A percentile compares a stretch with the other conserved stretches of the same genome.
Conservation (phyloP, 2,329 filamentous ascomycete species). For the Elsinoe australis region DNA sequence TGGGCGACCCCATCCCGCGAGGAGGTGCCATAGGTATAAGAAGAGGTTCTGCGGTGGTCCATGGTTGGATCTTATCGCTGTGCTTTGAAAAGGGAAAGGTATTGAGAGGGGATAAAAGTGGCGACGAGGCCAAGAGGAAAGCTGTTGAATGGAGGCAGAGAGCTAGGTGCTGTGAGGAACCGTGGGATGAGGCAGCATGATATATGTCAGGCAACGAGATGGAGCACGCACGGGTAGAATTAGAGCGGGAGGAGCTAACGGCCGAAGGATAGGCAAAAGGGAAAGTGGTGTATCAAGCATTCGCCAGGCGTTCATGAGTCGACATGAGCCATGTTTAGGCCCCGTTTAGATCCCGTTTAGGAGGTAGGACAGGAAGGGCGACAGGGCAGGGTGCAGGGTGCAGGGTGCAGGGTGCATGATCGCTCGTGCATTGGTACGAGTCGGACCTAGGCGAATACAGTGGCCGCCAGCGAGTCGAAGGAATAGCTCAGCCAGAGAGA, state of each 20-base stretch:
- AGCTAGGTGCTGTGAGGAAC: too few relatives aligned
- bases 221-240: slow-evolving; percentile 12
- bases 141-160: not conserved
- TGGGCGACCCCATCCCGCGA: slow-evolving; percentile 3
- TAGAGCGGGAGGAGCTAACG: slow-evolving; percentile 7
- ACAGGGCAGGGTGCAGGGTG: not conserved
- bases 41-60: slow-evolving; percentile 14
- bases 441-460: slow-evolving; percentile 12
- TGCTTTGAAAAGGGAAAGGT: not conserved
- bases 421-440: slow-evolving; percentile 1
- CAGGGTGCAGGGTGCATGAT: slow-evolving; percentile 10
- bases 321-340: slow-evolving; percentile 13
- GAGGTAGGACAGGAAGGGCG: not conserved
- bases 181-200: slow-evolving; percentile 11
- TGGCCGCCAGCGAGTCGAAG: not conserved
- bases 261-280: slow-evolving; percentile 7
- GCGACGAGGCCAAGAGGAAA: not conserved
- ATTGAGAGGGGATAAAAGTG: not conserved
- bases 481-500: slow-evolving; percentile 10
- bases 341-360: slow-evolving; percentile 1
- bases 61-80: too few relatives aligned
- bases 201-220: slow-evolving; percentile 10
- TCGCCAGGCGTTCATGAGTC: slow-evolving; percentile 10
- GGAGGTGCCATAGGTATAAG: slow-evolving; percentile 15
- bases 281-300: slow-evolving; percentile 13